Conservation (phyloP, 2,329 filamentous ascomycete species). For the Xylariales sp. region DNA sequence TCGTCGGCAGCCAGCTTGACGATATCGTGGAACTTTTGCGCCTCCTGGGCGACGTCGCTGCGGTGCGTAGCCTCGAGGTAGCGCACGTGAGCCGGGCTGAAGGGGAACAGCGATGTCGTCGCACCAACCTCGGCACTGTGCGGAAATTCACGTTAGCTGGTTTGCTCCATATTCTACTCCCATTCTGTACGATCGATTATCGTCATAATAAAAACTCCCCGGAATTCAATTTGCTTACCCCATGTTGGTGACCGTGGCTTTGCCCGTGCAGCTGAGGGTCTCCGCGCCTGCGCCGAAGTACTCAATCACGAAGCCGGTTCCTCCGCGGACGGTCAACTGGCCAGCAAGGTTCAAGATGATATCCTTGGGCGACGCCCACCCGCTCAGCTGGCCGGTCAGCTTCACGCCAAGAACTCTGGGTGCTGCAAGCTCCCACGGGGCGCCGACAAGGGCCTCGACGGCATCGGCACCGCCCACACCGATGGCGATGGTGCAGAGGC, state of each 20-base stretch:
- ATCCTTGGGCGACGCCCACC: slow-evolving; percentile 94
- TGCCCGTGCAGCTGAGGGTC: slow-evolving; percentile 84
- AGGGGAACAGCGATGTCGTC: slow-evolving; percentile 95
- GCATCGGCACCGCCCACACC: slow-evolving; percentile 96
- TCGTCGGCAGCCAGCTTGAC: slow-evolving; percentile 71
- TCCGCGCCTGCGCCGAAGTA: slow-evolving; percentile 89
- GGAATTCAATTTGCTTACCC: slow-evolving; percentile 53
- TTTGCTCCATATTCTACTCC: too few relatives aligned
- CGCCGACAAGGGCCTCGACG: slow-evolving; percentile 92
- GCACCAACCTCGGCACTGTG: slow-evolving; percentile 85
- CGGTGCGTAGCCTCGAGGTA: slow-evolving; percentile 86
- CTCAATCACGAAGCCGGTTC: slow-evolving; percentile 92
- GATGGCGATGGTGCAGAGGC: slow-evolving; percentile 88
- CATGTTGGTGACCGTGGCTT: slow-evolving; percentile 92
- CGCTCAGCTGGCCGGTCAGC: slow-evolving; percentile 76
- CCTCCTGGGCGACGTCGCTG: slow-evolving; percentile 63
- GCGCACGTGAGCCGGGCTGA: slow-evolving; percentile 74
- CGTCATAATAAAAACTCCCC: slow-evolving; percentile 46
- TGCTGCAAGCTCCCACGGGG: slow-evolving; percentile 96
- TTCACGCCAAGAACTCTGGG: slow-evolving; percentile 85
- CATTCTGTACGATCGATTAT: too few relatives aligned
- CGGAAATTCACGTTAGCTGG: too few relatives aligned
- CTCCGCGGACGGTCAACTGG: slow-evolving; percentile 84
- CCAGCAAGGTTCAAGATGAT: slow-evolving; percentile 89
- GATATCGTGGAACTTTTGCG: slow-evolving; percentile 46